Evolutionary conservation across 768 basidiomycete genomes (phyloP), one percentile per base, ranked within the genome.

Genomic region (Pholiota microspora): DNA sequence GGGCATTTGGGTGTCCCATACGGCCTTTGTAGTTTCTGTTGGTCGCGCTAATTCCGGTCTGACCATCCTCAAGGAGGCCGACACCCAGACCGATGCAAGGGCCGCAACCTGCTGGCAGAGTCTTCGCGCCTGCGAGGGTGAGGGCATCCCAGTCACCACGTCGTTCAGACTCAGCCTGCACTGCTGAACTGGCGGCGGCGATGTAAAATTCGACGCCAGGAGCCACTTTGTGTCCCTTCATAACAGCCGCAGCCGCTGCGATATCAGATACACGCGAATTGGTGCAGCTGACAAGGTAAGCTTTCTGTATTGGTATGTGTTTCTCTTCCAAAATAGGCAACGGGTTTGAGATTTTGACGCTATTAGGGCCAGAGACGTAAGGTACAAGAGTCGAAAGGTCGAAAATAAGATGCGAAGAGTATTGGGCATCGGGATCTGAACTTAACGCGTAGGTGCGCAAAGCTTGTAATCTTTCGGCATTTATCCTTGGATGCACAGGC

Each of bases 11-110:
- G 59, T 88, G 85, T 0, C 97, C 97, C 97, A 99, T 99, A 3
- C 97, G 82, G 3, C 97, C 97, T 76, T 99, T 98, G 76, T 98
- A 99, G 67, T 99, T 99, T 71, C 97, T 79, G 72, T 99, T 99
- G 6, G 96, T 98, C 3, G 97, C 97, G 59, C 94, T 96, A 67
- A 99, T 98, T 1, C 97, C 96, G 0, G 87, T 88, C 70, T 99
- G 82, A 1, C 96, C 97, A 59, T 98, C 95, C 68, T 98, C 89
- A 31, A 99, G 74, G 50, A 98, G 72, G 9, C 97, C 97, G 0
- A 85, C 87, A 1, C 97, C 97, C 4, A 99, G 81, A 18, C 97
- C 97, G 59, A 99, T 99, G 69, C 97, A 99, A 2, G 97, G 97
- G 0, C 97, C 97, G 65, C 97, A 99, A 0, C 97, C 97, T 0